These are phyloP conservation scores for Capronia americana DNA, from an alignment of 2,329 filamentous ascomycete genomes.

Conservation along the genomic window DNA sequence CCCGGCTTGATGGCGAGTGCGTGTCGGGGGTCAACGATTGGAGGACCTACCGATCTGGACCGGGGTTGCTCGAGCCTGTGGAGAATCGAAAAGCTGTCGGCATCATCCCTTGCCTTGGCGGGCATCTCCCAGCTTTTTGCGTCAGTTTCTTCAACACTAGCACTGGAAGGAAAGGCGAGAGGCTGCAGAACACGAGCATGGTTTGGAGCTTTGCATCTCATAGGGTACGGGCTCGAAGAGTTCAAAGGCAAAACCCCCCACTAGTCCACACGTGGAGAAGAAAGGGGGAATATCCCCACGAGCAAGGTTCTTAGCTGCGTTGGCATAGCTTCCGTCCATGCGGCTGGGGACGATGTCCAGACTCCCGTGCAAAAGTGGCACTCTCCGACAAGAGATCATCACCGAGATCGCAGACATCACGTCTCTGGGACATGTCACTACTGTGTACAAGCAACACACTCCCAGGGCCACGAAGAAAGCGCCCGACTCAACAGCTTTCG, in stretches of 20 bases:
- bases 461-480: not conserved
- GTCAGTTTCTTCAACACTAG: not conserved
- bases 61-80: slow-evolving; percentile 19
- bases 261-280: slow-evolving; percentile 23
- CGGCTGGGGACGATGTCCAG: not conserved
- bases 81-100: slow-evolving; percentile 6
- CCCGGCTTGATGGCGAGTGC: slow-evolving; percentile 15
- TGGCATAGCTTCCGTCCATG: not conserved
- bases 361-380: not conserved
- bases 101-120: not conserved
- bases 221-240: not conserved
- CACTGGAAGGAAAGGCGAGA: slow-evolving; percentile 1
- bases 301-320: slow-evolving; percentile 1
- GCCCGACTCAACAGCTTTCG: not conserved
- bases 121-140: not conserved
- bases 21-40: slow-evolving; percentile 22
- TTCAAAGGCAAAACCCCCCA: slow-evolving; percentile 1
- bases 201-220: not conserved
- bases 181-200: slow-evolving; percentile 5
- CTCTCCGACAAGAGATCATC: not conserved
- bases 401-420: not conserved
- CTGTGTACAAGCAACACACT: not conserved
- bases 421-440: not conserved
- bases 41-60: slow-evolving; percentile 11
- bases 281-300: slow-evolving; percentile 20